phyloP scores from a whole-genome alignment of 192 early-diverging fungal genomes.

The Coemansia sp. region DNA sequence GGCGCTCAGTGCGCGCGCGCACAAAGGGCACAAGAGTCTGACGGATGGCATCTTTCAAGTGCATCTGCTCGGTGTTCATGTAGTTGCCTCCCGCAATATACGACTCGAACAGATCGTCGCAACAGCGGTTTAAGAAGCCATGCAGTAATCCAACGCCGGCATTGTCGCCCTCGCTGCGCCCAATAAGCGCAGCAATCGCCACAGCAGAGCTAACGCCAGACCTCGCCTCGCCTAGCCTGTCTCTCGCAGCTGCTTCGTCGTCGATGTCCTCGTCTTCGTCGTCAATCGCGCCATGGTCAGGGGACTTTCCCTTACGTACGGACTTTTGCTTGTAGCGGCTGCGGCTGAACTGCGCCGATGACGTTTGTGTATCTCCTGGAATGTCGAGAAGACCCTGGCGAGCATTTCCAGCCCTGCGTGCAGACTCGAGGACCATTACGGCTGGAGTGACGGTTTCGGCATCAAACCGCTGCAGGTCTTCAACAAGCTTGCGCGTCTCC shows the following conservation, averaged over 20 bases:
- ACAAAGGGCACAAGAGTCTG: slow-evolving; percentile 55
- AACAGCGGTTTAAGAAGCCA: slow-evolving; percentile 78
- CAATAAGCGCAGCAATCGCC: slow-evolving; percentile 51
- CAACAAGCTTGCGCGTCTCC: slow-evolving; percentile 69
- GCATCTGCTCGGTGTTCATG: slow-evolving; percentile 71
- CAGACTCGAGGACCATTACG: slow-evolving; percentile 47
- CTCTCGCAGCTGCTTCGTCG: slow-evolving; percentile 43
- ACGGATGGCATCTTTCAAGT: slow-evolving; percentile 66
- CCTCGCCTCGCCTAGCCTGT: slow-evolving; percentile 42
- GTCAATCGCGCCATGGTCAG: slow-evolving; percentile 23
- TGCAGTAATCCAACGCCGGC: slow-evolving; percentile 59
- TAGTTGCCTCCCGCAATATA: slow-evolving; percentile 89
- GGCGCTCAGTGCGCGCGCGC: slow-evolving; percentile 42
- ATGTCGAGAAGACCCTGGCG: slow-evolving; percentile 49
- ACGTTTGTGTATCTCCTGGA: slow-evolving; percentile 40
- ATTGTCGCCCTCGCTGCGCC: slow-evolving; percentile 51
- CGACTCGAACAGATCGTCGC: slow-evolving; percentile 94
- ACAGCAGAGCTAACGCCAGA: slow-evolving; percentile 49
- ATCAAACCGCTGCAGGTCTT: slow-evolving; percentile 80
- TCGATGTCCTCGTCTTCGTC: slow-evolving; percentile 48
- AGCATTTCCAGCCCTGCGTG: slow-evolving; percentile 36
- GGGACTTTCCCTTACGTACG: neutral
- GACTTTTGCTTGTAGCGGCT: slow-evolving; percentile 47
- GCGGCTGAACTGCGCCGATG: slow-evolving; percentile 51
- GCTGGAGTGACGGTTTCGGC: slow-evolving; percentile 58